A percentile compares a stretch with the other conserved stretches of the same genome.
Conservation (phyloP, 2,329 filamentous ascomycete species). For the Phyllosticta ampelicida region DNA sequence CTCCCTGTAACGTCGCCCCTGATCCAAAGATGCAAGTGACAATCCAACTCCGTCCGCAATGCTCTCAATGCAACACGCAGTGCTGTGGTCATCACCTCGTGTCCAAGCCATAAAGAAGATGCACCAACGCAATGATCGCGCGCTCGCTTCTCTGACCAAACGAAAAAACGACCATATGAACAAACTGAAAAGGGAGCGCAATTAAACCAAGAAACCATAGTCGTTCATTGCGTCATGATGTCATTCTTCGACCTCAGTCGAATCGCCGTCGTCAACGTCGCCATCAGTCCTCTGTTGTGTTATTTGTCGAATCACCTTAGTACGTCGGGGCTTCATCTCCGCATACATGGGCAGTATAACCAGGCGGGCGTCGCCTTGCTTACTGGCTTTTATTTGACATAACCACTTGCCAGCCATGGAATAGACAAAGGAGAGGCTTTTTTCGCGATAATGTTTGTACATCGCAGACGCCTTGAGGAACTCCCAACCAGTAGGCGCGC, state of each 20-base stretch:
- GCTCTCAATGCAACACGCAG: background rate
- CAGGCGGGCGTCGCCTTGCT: constrained; percentile 7
- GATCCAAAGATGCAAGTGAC: background rate
- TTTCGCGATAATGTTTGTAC: constrained; percentile 20
- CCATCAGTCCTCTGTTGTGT: background rate
- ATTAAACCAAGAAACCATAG: background rate
- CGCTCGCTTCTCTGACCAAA: background rate
- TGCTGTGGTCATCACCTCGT: background rate
- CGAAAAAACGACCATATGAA: background rate
- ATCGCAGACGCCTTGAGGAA: constrained; percentile 36
- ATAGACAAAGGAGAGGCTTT: constrained; percentile 23
- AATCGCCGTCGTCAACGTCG: background rate
- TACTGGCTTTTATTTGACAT: constrained; percentile 24
- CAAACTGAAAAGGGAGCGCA: background rate
- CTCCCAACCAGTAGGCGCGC: constrained; percentile 28
- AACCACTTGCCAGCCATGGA: constrained; percentile 32
- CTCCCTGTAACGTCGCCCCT: no score
- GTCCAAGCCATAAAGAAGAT: background rate
- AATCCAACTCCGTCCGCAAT: background rate
- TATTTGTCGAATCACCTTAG: constrained; percentile 8
- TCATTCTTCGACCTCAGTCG: background rate
- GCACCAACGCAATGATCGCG: background rate
- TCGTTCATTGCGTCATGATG: background rate
- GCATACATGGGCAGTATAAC: constrained; percentile 18
- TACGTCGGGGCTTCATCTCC: constrained; percentile 23